Percentiles rank a stretch among this genome's conserved stretches.
Conservation (phyloP, 352 stramenopile species). For the Globisporangium recalcitrans region DNA sequence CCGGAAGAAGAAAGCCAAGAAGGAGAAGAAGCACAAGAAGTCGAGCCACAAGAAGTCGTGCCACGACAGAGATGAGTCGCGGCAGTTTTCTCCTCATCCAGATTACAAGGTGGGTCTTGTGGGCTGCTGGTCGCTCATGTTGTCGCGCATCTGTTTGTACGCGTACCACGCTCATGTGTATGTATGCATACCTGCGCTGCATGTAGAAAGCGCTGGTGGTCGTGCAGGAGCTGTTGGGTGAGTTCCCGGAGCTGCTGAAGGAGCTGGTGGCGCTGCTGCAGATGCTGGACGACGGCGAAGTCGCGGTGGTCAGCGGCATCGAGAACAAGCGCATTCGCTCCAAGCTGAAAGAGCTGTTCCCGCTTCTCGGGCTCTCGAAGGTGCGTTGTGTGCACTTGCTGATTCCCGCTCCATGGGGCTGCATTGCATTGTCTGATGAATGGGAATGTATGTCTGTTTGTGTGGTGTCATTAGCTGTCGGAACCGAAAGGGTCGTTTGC, state of each 20-base stretch:
- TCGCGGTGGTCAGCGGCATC: slow-evolving; percentile 71
- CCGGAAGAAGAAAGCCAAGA: slow-evolving; percentile 25
- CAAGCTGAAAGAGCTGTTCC: slow-evolving; percentile 65
- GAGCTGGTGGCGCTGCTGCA: slow-evolving; percentile 68
- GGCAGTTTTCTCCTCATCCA: slow-evolving; percentile 1
- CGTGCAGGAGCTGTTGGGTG: slow-evolving; percentile 47
- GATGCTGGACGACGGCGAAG: slow-evolving; percentile 71
- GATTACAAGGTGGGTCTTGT: slow-evolving; percentile 5
- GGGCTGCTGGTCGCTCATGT: too few relatives aligned
- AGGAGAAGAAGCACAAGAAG: slow-evolving; percentile 29
- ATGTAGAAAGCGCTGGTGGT: slow-evolving; percentile 39
- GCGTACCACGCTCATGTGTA: background rate
- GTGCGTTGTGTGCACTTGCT: slow-evolving; percentile 14
- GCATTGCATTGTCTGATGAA: too few relatives aligned
- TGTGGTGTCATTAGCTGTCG: slow-evolving; percentile 23
- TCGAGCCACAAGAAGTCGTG: slow-evolving; percentile 20
- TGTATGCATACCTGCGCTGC: background rate
- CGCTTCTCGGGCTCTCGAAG: slow-evolving; percentile 62
- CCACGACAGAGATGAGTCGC: slow-evolving; percentile 22
- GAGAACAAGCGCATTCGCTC: slow-evolving; percentile 63
- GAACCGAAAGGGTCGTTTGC: slow-evolving; percentile 51
- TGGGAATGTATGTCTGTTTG: background rate
- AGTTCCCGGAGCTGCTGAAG: slow-evolving; percentile 57
- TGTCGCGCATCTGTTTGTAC: background rate
- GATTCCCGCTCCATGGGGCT: background rate